Evolutionary conservation across 2,329 filamentous ascomycete species (phyloP).

Genomic region (Xylaria multiplex): DNA sequence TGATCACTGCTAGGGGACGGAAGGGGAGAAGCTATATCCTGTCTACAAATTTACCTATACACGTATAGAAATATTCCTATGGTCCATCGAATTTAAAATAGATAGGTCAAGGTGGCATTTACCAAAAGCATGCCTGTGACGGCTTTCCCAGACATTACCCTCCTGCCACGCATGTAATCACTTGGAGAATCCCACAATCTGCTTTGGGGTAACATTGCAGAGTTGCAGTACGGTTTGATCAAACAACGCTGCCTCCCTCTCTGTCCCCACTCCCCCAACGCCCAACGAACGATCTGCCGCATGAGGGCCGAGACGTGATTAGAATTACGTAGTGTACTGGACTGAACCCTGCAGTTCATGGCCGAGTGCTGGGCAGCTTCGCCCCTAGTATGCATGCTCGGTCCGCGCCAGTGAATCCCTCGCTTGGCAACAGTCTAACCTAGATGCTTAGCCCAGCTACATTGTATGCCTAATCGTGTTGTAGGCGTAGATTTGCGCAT

Average conservation of each 20-base stretch:
- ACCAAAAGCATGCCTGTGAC: slow-evolving; percentile 8
- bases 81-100: neutral
- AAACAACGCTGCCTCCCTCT: neutral
- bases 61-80: neutral
- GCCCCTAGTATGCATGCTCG: neutral
- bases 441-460: slow-evolving; percentile 4
- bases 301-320: slow-evolving; percentile 9
- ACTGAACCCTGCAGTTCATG: neutral
- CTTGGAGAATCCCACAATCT: neutral
- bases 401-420: slow-evolving; percentile 3
- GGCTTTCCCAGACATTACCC: neutral
- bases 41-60: neutral
- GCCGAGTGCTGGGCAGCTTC: slow-evolving; percentile 13
- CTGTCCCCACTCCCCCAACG: neutral
- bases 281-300: neutral
- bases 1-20: neutral
- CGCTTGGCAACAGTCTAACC: slow-evolving; percentile 17
- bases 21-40: neutral
- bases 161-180: neutral
- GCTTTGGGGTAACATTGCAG: slow-evolving; percentile 12
- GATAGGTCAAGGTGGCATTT: neutral
- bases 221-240: neutral
- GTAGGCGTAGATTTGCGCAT: neutral
- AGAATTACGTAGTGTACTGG: neutral
- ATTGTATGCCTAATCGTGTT: neutral